Evolutionary conservation across 2,329 filamentous ascomycete species (phyloP).

Genomic region (Stemphylium beticola): DNA sequence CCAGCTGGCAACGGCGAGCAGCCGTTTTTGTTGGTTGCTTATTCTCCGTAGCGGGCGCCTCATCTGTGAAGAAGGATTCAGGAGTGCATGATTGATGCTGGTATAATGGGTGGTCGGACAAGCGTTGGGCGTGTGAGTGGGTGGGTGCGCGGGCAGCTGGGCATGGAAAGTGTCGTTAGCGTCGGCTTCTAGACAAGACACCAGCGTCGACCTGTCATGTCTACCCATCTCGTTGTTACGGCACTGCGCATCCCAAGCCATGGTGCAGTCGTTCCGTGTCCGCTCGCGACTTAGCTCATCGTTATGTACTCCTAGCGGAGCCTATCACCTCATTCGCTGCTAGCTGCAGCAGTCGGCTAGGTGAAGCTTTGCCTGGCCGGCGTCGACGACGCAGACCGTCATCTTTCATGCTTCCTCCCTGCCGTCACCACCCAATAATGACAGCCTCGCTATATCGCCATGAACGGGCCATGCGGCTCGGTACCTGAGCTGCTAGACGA

Average conservation of each 20-base stretch:
- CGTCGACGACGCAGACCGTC: constrained; percentile 27
- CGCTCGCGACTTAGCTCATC: constrained; percentile 35
- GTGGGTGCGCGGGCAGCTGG: neutral
- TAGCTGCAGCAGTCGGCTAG: constrained; percentile 19
- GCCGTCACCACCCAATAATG: constrained; percentile 43
- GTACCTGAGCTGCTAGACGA: constrained; percentile 40
- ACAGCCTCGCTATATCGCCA: constrained; percentile 38
- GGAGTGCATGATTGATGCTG: constrained; percentile 18
- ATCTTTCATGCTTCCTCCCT: constrained; percentile 35
- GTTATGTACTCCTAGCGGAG: constrained; percentile 28
- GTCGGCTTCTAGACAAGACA: constrained; percentile 22
- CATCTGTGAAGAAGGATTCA: constrained; percentile 14
- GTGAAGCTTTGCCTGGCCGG: constrained; percentile 34
- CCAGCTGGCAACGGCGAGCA: constrained; percentile 20
- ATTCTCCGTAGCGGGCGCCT: constrained; percentile 23
- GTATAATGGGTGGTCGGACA: constrained; percentile 9
- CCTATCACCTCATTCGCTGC: constrained; percentile 28
- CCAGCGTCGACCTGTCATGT: constrained; percentile 23
- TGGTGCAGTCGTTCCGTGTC: constrained; percentile 30
- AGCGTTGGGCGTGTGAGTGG: constrained; percentile 1
- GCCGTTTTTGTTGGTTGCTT: constrained; percentile 4
- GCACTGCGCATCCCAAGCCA: constrained; percentile 29
- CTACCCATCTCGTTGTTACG: constrained; percentile 27
- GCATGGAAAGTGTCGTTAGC: constrained; percentile 18
- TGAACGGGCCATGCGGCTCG: constrained; percentile 38